phyloP scores from a whole-genome alignment of 192 early-diverging fungal species.

The Backusella parvicylindrica region DNA sequence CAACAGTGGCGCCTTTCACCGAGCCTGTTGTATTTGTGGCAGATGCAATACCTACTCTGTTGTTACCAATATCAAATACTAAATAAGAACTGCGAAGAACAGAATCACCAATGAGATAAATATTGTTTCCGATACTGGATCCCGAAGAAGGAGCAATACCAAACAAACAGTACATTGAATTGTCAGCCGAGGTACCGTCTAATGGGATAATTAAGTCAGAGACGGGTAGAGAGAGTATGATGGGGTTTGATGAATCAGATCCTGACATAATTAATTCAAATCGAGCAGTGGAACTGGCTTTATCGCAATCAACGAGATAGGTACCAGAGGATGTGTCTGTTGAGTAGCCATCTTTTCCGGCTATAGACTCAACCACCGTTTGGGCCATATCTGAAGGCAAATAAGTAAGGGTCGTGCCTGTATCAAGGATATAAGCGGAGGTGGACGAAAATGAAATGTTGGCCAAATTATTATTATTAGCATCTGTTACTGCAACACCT shows the following conservation, averaged over 20 bases:
- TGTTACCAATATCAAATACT: conserved; percentile 18
- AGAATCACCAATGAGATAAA: conserved; percentile 22
- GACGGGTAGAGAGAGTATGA: not conserved
- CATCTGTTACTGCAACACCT: conserved; percentile 4
- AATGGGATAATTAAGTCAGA: not conserved
- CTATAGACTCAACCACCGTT: not conserved
- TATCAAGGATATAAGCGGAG: conserved; percentile 5
- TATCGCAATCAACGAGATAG: conserved; percentile 12
- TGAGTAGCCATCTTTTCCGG: conserved; percentile 1
- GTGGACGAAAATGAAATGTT: not conserved
- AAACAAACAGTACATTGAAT: conserved; percentile 5
- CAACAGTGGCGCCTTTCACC: not conserved
- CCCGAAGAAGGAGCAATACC: conserved; percentile 10
- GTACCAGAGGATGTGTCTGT: not conserved
- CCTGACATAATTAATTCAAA: conserved; percentile 1
- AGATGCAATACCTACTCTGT: conserved; percentile 18
- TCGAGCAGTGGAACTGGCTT: conserved; percentile 4
- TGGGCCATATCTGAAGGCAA: not conserved
- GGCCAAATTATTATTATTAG: not conserved
- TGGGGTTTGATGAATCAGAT: not conserved
- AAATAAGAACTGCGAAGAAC: conserved; percentile 18
- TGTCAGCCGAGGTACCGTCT: not conserved
- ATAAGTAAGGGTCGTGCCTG: conserved; percentile 8
- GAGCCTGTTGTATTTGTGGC: not conserved
- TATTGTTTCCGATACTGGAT: conserved; percentile 2